Base-by-base conservation (phyloP, 2,329 filamentous ascomycete genomes). In the Ophiostoma tasmaniense region DNA sequence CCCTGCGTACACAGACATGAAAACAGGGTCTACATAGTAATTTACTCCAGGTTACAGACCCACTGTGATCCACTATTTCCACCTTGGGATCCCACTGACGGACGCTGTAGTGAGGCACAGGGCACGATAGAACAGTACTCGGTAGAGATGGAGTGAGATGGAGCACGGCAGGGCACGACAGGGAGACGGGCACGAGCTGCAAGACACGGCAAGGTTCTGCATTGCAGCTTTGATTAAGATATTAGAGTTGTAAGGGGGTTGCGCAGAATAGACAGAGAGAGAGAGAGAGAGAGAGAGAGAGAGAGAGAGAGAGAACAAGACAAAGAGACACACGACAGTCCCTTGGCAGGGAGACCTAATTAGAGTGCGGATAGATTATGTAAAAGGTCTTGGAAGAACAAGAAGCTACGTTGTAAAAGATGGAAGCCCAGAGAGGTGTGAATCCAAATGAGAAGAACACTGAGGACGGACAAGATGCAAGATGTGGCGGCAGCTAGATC, bases 21-120 rank as follows among this genome's bases (percentile, higher is more conserved):
- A 39, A 64, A 39, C 28, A 42, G 62, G 28, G 62, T 64, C 62
- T 64, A n/a, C n/a, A n/a, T n/a, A n/a, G n/a, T n/a, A 39, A 64
- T 64, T 64, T 64, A 62, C 62, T 28, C 62, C 62, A 64, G 33
- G 62, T 22, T 22, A 35, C 30, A 35, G 35, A 20, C 35, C 33
- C 62, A 64, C 62, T 17, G 11, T 28, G 33, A 1, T 17, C 61
- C 61, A 37, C 61, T 22, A 22, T 35, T 64, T 35, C 30, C 61
- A 64, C 33, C 33, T 35, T 30, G 28, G 10, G 28, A 64, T 61
- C n/a, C 50, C 50, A 55, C 30, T 64, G 61, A 64, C 39, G 61
- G 59, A 13, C 50, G 50, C 50, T n/a, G n/a, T 55, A n/a, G 50
- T 22, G 50, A 55, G 50, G 50, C 50, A 55, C 50, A 55, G 50